A percentile compares a stretch with the other conserved stretches of the same genome.
Conservation (phyloP, 2,329 filamentous ascomycete species). For the Mariannaea elegans region DNA sequence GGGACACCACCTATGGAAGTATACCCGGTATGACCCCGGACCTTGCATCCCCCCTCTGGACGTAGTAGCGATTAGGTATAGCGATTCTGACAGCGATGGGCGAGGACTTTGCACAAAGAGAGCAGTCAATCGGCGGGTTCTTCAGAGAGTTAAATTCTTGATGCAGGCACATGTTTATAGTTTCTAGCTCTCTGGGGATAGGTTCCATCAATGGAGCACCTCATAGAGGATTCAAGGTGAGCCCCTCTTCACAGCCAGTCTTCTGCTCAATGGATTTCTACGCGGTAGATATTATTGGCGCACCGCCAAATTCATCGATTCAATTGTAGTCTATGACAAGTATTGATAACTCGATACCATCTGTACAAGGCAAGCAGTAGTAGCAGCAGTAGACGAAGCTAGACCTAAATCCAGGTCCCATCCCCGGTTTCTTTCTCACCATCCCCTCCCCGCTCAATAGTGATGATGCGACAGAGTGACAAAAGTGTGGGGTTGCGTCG, state of each 20-base stretch:
- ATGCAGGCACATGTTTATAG: background rate
- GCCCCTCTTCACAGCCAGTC: too few species aligned
- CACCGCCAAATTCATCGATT: background rate
- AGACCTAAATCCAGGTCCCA: background rate
- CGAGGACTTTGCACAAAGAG: background rate
- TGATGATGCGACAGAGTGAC: slow-evolving; percentile 22
- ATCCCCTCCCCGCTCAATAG: slow-evolving; percentile 7
- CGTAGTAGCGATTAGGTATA: background rate
- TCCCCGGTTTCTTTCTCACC: slow-evolving; percentile 5
- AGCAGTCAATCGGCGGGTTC: background rate
- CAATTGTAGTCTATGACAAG: background rate
- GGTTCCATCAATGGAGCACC: background rate
- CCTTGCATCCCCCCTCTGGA: slow-evolving; percentile 27
- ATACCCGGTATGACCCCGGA: slow-evolving; percentile 16
- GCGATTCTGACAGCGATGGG: slow-evolving; percentile 14
- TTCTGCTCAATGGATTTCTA: too few species aligned
- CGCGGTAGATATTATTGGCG: too few species aligned
- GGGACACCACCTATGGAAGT: slow-evolving; percentile 17
- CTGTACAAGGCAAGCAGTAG: background rate
- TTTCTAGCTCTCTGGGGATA: background rate
- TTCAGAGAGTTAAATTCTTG: background rate
- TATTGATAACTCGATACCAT: background rate
- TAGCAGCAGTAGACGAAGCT: background rate
- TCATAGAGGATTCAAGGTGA: background rate
- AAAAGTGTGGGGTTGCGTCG: slow-evolving; percentile 40